phyloP scores from a whole-genome alignment of 176 grass and related monocot genomes.

The Melocanna baccifera region DNA sequence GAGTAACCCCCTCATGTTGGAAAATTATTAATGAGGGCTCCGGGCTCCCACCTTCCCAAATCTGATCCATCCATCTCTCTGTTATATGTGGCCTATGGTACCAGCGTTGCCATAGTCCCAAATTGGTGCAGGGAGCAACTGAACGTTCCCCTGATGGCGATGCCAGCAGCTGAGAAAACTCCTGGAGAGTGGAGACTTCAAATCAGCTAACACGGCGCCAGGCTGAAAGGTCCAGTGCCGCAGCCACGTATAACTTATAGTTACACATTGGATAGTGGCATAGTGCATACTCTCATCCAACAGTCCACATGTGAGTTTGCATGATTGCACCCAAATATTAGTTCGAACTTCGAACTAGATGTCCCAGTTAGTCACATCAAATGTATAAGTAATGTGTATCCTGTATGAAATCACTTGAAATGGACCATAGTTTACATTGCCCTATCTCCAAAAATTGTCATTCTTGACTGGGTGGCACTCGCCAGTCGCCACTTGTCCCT shows the following conservation, averaged over 20 bases:
- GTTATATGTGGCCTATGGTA: not conserved
- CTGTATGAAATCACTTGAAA: slow-evolving; percentile 7
- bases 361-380: not conserved
- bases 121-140: not conserved
- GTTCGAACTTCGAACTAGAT: slow-evolving; percentile 18
- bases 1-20: not conserved
- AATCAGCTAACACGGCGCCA: not conserved
- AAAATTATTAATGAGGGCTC: not conserved
- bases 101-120: not conserved
- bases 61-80: not conserved
- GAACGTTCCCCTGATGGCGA: not conserved
- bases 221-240: not conserved
- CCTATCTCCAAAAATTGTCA: not conserved
- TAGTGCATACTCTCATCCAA: not conserved
- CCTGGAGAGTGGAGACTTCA: not conserved
- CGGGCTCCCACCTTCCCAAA: not conserved
- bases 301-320: not conserved
- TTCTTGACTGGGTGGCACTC: not conserved
- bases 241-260: not conserved
- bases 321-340: not conserved
- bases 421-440: not conserved
- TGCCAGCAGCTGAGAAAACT: not conserved
- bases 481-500: too few relatives aligned
- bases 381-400: not conserved
- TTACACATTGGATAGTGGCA: not conserved